phyloP scores from a whole-genome alignment of 2,329 filamentous ascomycete species.

The Xylaria sp. region DNA sequence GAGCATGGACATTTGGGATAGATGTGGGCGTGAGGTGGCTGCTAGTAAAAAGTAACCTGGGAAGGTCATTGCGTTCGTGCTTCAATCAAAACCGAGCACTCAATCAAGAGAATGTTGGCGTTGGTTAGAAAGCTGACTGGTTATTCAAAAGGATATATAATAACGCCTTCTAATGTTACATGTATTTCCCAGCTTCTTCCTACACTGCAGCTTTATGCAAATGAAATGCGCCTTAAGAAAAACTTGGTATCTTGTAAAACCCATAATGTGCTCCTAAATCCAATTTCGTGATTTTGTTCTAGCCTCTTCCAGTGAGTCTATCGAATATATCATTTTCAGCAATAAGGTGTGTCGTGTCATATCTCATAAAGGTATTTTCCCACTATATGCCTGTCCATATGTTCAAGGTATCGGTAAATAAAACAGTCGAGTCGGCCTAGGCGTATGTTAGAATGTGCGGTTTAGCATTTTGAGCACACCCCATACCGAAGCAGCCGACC shows the following conservation, averaged over 20 bases:
- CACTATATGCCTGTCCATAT: not conserved
- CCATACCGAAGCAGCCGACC: not conserved
- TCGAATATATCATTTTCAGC: not conserved
- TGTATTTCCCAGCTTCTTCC: not conserved
- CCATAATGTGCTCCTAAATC: not conserved
- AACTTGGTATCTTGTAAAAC: not conserved
- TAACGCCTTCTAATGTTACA: slow-evolving; percentile 7
- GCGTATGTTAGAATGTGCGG: not conserved
- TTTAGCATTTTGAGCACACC: not conserved
- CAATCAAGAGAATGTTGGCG: not conserved
- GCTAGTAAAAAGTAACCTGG: slow-evolving; percentile 13
- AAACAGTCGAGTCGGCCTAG: not conserved
- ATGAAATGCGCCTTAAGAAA: not conserved
- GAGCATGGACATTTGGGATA: slow-evolving; percentile 69
- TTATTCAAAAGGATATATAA: not conserved
- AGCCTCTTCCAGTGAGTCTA: not conserved
- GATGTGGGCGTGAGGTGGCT: slow-evolving; percentile 51
- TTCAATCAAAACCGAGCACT: not conserved
- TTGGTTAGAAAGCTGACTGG: no score
- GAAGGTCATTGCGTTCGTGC: not conserved
- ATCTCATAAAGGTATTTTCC: not conserved
- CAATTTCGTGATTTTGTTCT: not conserved
- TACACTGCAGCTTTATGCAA: not conserved
- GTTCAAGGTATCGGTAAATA: not conserved
- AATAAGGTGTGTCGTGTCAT: not conserved